Evolutionary conservation across 306 rosid genomes (phyloP), one percentile per base, ranked within the genome.

Genomic region (Hippophae rhamnoides): DNA sequence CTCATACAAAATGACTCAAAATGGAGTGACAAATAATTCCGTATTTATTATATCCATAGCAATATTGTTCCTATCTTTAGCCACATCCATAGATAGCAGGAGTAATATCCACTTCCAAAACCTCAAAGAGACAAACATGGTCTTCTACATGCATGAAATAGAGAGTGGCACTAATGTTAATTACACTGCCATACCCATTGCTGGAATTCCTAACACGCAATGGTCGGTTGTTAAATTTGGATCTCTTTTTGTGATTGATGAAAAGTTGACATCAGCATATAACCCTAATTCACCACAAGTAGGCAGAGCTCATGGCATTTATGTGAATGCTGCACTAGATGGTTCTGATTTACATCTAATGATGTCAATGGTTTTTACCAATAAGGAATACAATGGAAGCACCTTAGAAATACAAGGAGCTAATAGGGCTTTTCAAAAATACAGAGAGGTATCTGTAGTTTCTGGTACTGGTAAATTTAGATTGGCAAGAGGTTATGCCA

Each of bases 381-480:
- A 59, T 56, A 13, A 5, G 63, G 41, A 56, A 47, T 69, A 55
- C 43, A 56, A 10, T 8, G 66, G 66, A 23, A 65, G 71, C 61
- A 58, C 71, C 38, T 3, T 71, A 5, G 62, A 71, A 42, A 50
- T 71, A 18, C 67, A 65, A 41, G 76, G 71, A 8, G 27, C n/a
- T 42, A 68, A 62, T 9, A 75, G 61, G 23, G 76, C 77, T 6
- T 55, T 38, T 13, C 72, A 78, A 47, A 69, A 68, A 18, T 18
- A 18, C 18, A 18, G 57, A 41, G 84, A 81, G 49, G n/a, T 84
- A 0, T 66, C 81, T 1, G 81, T 80, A 52, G 80, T 81, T 7
- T 65, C 77, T 18, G 90, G 86, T 10, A 84, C 86, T 5, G 90
- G 86, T 0, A 65, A 10, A 44, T 84, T 84, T 43, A 67, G 90